Base-by-base conservation (phyloP, 768 basidiomycete genomes). In the Xerocomus brunneocitrinus region DNA sequence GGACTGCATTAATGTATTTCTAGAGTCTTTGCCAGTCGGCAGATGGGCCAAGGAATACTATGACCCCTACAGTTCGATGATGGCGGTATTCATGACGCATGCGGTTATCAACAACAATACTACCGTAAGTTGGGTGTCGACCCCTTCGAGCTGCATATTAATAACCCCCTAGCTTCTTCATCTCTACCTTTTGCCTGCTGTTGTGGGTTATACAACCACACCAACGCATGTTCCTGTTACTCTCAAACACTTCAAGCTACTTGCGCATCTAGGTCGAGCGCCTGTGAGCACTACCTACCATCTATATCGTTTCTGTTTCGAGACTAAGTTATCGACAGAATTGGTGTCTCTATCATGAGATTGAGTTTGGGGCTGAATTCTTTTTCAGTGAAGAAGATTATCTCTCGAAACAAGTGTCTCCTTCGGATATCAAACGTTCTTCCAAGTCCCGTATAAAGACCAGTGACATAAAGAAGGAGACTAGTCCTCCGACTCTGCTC, bases 371-470 rank as follows among this genome's bases (percentile, higher is more conserved):
- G 13, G 81, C 82, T 13, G 79, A 82, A 57, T 91, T 89, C 66
- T 89, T 79, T 65, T 71, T 78, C 54, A 80, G 79, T 54, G 88
- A 89, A 61, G 78, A 82, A 38, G 87, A 89, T 59, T 89, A 88
- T 59, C 69, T 84, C 38, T 72, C 69, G 32, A 70, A 67, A 49
- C 67, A 68, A 27, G 59, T 36, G n/a, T 60, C 58, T 54, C 53
- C 43, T 25, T 36, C 49, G 30, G 62, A 60, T 30, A 42, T 54
- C 12, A 73, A 65, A 57, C 64, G 63, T 30, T 30, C 54, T n/a
- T 60, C 56, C 50, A 67, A 59, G 48, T 59, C 36, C 2, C 69
- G 58, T 40, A 57, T 49, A 32, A 73, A 70, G 44, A 22, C 41
- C 7, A 56, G 60, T 32, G 72, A 68, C 54, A 65, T 78, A 46